Evolutionary conservation across 768 basidiomycete species (phyloP), one percentile per base, ranked within the genome.

Genomic region (Phallus indusiatus): DNA sequence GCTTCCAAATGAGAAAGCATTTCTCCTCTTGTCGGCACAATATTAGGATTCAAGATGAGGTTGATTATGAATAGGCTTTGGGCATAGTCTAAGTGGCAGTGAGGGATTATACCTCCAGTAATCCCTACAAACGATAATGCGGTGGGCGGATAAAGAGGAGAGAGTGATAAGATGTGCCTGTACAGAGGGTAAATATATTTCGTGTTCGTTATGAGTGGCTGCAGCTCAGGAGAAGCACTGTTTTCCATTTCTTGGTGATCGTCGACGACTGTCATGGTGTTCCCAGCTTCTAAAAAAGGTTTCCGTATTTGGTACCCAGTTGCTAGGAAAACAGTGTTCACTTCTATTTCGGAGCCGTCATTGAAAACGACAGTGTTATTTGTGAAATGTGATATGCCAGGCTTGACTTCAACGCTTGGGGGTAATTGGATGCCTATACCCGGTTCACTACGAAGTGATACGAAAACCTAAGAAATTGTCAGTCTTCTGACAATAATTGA

Each of bases 111-210:
- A 4, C 42, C 42, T 42, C 75, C 71, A 1, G 80, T 79, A 4
- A 1, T 28, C 28, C 81, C 81, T 60, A 83, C 70, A 66, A 84
- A 81, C 4, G 79, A 73, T 22, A 83, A 75, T 16, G 81, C 79
- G 37, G 75, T 80, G 1, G 74, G 66, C 0, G 81, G 82, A 55
- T 79, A 70, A 7, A 67, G 65, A 5, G 75, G 64, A n/a, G 74
- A 73, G 47, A 83, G 78, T 78, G 62, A 85, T 2, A 42, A 75
- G 22, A 83, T 76, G 66, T 82, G 78, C 33, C 70, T 66, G 65
- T 81, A 73, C 7, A 84, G 67, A 1, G 83, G 82, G 66, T 78
- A 80, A 46, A 84, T 74, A 64, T 83, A 81, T 0, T 72, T 73
- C 20, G 72, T 64, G 68, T 84, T 85, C 28, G 73, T 78, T n/a